Base-by-base conservation (phyloP, 1,139 yeast genomes). In the Yarrowia galli region DNA sequence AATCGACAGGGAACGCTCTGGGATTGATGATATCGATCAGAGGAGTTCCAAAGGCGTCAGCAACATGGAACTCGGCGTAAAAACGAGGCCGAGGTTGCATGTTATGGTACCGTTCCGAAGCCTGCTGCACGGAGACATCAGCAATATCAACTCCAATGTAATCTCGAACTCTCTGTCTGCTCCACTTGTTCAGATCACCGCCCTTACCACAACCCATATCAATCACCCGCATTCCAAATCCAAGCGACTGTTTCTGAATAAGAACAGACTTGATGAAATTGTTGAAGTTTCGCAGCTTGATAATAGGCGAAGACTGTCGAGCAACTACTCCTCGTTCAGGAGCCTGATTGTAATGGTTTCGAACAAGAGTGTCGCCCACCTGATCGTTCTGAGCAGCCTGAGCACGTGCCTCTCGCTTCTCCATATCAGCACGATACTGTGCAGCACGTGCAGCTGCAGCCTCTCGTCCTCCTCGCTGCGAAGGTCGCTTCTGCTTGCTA, bases 171-270 rank as follows among this genome's bases (percentile, higher is more conserved):
- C 85, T 82, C 2, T 91, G 89, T 73, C 87, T 87, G 68, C 88
- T 91, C 87, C 97, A 93, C 78, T 95, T 95, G 74, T 90, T 86
- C 74, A 96, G 80, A 79, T 95, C 99, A 22, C 99, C 99, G 60
- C 99, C 99, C 77, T 95, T 96, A 18, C 99, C 99, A 78, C 99
- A 95, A 25, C 98, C 97, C 68, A 95, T 79, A 75, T 95, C 99
- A 48, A 95, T 80, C 0, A 90, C 91, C 18, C 83, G 82, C 42
- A 84, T 85, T 2, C 83, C 81, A 10, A 81, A 81, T 28, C 67
- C 74, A 10, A 69, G 67, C 1, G 88, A 86, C 77, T 83, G 87
- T 72, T 88, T 88, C 67, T 89, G 89, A 68, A 95, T 86, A n/a
- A 95, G 79, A 73, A 92, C 90, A 74, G 91, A 90, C 77, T 95